Evolutionary conservation across 106 monocot species (phyloP), one percentile per base, ranked within the genome.

Genomic region (Dactylorhiza incarnata): DNA sequence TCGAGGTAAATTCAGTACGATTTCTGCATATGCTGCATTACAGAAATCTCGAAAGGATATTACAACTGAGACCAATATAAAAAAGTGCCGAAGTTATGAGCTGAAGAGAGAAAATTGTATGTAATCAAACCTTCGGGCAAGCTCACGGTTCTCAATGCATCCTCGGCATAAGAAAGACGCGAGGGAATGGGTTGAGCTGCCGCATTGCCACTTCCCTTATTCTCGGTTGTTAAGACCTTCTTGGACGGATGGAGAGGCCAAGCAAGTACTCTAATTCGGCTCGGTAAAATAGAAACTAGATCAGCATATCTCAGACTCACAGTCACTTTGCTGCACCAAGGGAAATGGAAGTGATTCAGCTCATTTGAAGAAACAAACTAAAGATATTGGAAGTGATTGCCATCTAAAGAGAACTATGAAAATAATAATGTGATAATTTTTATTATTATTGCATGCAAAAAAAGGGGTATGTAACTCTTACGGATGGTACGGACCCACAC

Each of bases 251-350:
- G 84, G 50, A 86, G 78, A 65, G 94, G 99, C 94, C 99, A 99
- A 47, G 87, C 91, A 61, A 94, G 78, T 70, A 94, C 99, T 80
- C 91, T 88, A 56, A 93, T 86, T 56, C 86, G 79, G 68, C 86
- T 94, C 19, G 99, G 99, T 54, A 90, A 74, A 44, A 79, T 81
- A 53, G 88, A 85, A 59, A 82, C 63, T 51, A 89, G 94, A 78
- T 99, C 99, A 3, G 83, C 84, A 72, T 99, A 94, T 77, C 99
- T 86, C 16, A 99, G 86, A 82, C 94, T 99, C 49, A 91, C 85
- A 26, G 99, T 94, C 79, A 94, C 87, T 81, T 89, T 94, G 89
- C 99, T 94, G 89, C 81, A 81, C 24, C 75, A 85, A 58, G 66
- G 22, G 62, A 49, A 83, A 77, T 61, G 62, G 22, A 44, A 23